phyloP scores from a whole-genome alignment of 2,329 filamentous ascomycete genomes.

The Camillea tinctor region DNA sequence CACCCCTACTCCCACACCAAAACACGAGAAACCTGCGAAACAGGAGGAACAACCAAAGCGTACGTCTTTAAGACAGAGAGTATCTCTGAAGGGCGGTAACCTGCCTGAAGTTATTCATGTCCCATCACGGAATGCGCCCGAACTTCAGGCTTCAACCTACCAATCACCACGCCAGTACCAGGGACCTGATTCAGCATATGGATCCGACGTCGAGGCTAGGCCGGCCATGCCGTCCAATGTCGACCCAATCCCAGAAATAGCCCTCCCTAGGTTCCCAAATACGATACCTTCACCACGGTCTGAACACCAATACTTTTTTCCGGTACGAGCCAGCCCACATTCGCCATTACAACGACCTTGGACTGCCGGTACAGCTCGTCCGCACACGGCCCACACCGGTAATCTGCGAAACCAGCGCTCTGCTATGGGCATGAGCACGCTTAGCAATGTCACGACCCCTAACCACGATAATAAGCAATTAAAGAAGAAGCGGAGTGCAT shows the following conservation, averaged over 20 bases:
- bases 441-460: constrained; percentile 53
- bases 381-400: constrained; percentile 35
- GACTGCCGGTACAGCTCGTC: constrained; percentile 44
- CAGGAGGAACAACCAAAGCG: constrained; percentile 31
- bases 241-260: constrained; percentile 32
- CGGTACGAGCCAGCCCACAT: constrained; percentile 61
- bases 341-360: constrained; percentile 60
- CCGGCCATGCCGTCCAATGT: constrained; percentile 35
- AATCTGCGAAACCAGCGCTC: constrained; percentile 52
- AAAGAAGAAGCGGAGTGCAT: constrained; percentile 67
- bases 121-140: constrained; percentile 41
- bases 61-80: constrained; percentile 51
- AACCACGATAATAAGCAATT: constrained; percentile 43
- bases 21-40: not conserved
- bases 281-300: constrained; percentile 49
- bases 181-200: constrained; percentile 47
- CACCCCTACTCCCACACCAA: constrained; percentile 25
- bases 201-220: constrained; percentile 45
- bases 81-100: constrained; percentile 50
- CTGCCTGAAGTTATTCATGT: constrained; percentile 55
- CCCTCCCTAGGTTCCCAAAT: constrained; percentile 38
- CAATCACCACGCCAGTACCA: constrained; percentile 32
- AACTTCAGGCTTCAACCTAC: constrained; percentile 34
- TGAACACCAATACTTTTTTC: constrained; percentile 58
- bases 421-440: constrained; percentile 55